Percentiles rank a stretch among this genome's conserved stretches.
Conservation (phyloP, 176 grass and related monocot genomes). For the Tuctoria greenei region DNA sequence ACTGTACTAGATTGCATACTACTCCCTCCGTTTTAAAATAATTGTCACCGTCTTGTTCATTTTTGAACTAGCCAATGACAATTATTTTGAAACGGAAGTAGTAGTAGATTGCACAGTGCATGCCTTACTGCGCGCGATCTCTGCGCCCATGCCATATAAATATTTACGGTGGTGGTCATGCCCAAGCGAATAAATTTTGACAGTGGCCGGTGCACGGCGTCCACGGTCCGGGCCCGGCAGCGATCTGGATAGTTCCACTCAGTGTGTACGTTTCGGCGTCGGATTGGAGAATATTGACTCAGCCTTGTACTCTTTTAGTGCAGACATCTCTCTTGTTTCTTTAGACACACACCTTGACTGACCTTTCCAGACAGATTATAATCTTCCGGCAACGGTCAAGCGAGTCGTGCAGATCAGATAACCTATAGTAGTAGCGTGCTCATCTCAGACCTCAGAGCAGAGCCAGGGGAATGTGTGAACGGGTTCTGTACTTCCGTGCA, state of each 20-base stretch:
- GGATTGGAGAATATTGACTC: not conserved
- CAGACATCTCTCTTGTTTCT: not conserved
- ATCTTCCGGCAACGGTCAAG: no score
- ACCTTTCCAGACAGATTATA: no score
- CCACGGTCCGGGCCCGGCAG: constrained; percentile 13
- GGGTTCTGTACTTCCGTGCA: not conserved
- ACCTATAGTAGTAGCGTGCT: not conserved
- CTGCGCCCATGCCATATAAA: constrained; percentile 16
- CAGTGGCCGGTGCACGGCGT: constrained; percentile 20
- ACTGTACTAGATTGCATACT: no score
- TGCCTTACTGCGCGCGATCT: not conserved
- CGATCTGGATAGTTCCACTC: constrained; percentile 25
- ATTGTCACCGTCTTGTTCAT: no score
- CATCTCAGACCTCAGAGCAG: not conserved
- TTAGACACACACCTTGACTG: no score
- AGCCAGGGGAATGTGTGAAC: not conserved
- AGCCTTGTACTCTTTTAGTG: not conserved
- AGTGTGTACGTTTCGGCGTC: constrained; percentile 2
- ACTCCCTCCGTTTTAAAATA: no score
- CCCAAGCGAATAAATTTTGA: constrained; percentile 34
- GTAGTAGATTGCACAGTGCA: not conserved
- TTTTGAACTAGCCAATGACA: no score
- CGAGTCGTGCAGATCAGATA: not conserved
- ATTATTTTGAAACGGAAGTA: no score
- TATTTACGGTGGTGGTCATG: constrained; percentile 37